Conservation (phyloP, 805 yeast species). For the Candida vartiovaarae region DNA sequence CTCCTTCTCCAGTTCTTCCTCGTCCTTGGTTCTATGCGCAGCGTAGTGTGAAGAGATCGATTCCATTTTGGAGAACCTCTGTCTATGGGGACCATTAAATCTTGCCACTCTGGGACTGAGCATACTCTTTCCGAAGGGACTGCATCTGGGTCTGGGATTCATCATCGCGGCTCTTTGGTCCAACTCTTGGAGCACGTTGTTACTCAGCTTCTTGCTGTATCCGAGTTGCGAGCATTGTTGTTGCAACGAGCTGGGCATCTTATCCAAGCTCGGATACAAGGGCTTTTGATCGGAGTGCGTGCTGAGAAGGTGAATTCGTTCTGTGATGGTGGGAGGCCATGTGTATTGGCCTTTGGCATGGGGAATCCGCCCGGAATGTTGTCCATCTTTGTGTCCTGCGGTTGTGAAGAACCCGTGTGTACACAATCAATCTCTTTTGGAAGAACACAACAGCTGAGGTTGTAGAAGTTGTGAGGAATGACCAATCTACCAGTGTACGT, state of each 20-base stretch:
- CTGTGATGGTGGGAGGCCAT: neutral
- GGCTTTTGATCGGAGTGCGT: neutral
- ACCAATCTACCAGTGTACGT: no score
- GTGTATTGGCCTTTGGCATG: neutral
- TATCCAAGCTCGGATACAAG: slow-evolving; percentile 18
- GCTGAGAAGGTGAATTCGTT: neutral
- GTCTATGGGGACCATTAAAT: slow-evolving; percentile 18
- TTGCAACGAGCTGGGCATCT: slow-evolving; percentile 10
- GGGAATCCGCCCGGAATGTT: slow-evolving; percentile 11
- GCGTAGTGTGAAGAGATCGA: slow-evolving; percentile 28
- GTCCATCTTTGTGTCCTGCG: neutral
- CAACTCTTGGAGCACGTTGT: slow-evolving; percentile 27
- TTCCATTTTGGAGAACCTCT: slow-evolving; percentile 26
- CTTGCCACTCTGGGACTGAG: slow-evolving; percentile 19
- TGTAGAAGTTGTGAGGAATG: no score
- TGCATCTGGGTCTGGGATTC: slow-evolving; percentile 6
- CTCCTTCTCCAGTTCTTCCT: slow-evolving; percentile 19
- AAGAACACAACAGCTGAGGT: neutral
- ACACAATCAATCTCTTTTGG: neutral
- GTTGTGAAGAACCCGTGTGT: neutral
- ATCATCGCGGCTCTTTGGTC: slow-evolving; percentile 26
- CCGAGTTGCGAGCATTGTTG: slow-evolving; percentile 20
- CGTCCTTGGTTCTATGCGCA: slow-evolving; percentile 15
- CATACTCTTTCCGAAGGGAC: slow-evolving; percentile 7
- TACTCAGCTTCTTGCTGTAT: slow-evolving; percentile 27